A percentile compares a stretch with the other conserved stretches of the same genome.
phyloP scores from a whole-genome alignment of 1,284 basidiomycete species.

The Microbotryum violaceum region DNA sequence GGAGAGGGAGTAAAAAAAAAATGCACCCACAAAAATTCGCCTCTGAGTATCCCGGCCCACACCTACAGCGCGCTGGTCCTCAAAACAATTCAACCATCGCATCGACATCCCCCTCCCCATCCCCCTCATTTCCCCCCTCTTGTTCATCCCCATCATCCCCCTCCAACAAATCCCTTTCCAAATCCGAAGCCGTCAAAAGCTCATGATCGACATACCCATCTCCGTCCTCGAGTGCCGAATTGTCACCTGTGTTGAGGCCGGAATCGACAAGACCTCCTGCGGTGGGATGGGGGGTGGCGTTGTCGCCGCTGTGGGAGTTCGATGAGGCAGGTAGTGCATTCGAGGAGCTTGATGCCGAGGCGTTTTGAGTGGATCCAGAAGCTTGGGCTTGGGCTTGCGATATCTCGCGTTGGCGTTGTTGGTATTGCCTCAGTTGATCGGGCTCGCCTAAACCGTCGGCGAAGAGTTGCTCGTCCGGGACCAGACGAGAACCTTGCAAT shows the following conservation, averaged over 20 bases:
- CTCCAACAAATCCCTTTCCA: no score
- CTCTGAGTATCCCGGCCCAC: no score
- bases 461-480: constrained; percentile 22
- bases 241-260: constrained; percentile 3
- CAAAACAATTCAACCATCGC: neutral
- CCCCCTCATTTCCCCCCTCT: constrained; percentile 2
- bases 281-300: neutral
- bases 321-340: neutral
- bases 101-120: constrained; percentile 20
- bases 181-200: no score
- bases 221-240: constrained; percentile 9
- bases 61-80: neutral
- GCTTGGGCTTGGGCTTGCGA: neutral
- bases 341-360: neutral
- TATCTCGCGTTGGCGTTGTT: neutral
- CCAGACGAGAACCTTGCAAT: neutral
- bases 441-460: constrained; percentile 11
- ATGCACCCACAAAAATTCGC: no score
- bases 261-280: constrained; percentile 1
- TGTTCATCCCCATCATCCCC: constrained; percentile 11
- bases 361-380: neutral
- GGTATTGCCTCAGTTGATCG: neutral
- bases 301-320: neutral
- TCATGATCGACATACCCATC: no score
- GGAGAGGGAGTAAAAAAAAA: no score